Evolutionary conservation across 352 stramenopile species (phyloP).

Genomic region (Chrysophaeum taylorii): DNA sequence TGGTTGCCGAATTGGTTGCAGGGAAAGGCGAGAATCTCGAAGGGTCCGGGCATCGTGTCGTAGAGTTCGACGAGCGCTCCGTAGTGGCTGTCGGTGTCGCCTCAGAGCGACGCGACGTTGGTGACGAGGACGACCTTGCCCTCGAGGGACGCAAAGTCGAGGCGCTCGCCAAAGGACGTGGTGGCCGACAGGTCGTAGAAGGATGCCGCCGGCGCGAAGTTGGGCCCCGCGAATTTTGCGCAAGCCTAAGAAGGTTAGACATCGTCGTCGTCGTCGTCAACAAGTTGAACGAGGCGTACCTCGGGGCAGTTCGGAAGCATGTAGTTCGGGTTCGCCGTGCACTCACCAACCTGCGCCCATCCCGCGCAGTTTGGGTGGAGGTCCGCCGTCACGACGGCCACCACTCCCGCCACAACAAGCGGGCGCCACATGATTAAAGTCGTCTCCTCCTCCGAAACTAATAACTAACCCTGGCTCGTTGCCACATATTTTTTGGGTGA

Average conservation of each 20-base stretch:
- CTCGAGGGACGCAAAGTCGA: conserved; percentile 43
- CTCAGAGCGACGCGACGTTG: conserved; percentile 55
- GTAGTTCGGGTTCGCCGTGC: neutral
- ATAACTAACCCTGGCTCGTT: too few species aligned
- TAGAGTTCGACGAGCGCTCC: conserved; percentile 47
- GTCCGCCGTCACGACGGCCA: neutral
- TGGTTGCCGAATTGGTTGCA: conserved; percentile 90
- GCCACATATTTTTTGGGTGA: too few species aligned
- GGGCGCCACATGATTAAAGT: too few species aligned
- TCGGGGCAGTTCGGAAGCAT: neutral
- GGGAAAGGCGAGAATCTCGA: conserved; percentile 80
- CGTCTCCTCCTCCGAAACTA: too few species aligned
- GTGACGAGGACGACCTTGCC: conserved; percentile 50
- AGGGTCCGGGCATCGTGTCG: conserved; percentile 23
- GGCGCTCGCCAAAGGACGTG: conserved; percentile 40
- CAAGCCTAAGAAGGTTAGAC: too few species aligned
- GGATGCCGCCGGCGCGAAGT: too few species aligned
- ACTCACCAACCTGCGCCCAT: neutral
- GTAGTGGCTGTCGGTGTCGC: conserved; percentile 52
- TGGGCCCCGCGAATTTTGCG: too few species aligned
- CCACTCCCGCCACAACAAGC: neutral
- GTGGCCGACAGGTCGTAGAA: conserved; percentile 53
- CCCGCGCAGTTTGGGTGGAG: neutral
- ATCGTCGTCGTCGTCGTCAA: neutral
- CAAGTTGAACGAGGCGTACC: neutral